phyloP scores from a whole-genome alignment of 805 yeast species.

The Wickerhamomyces hampshirensis region DNA sequence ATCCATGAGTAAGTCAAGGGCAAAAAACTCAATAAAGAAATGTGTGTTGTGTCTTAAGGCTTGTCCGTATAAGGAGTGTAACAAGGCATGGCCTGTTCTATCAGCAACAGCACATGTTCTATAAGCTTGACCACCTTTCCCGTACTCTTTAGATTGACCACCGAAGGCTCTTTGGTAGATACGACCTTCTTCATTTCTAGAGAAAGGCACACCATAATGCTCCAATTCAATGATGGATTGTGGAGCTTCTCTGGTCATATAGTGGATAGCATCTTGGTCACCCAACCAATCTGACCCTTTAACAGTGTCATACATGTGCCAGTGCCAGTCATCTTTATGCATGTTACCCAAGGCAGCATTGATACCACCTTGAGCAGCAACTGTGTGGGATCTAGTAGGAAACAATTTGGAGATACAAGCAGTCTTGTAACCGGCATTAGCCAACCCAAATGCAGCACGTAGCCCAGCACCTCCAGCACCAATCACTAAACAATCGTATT shows the following conservation, averaged over 20 bases:
- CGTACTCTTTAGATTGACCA: constrained; percentile 92
- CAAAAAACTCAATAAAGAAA: constrained; percentile 96
- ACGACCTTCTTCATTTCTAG: constrained; percentile 94
- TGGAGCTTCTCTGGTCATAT: constrained; percentile 98
- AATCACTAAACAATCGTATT: constrained; percentile 94
- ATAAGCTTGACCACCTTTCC: constrained; percentile 99
- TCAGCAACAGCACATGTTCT: constrained; percentile 99
- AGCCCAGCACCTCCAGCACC: constrained; percentile 99
- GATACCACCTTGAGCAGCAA: constrained; percentile 99
- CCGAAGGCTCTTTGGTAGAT: constrained; percentile 99
- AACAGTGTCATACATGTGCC: constrained; percentile 99
- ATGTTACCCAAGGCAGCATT: constrained; percentile 98
- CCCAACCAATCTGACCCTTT: constrained; percentile 99
- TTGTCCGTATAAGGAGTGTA: constrained; percentile 95
- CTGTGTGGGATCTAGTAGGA: constrained; percentile 98
- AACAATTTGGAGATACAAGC: constrained; percentile 96
- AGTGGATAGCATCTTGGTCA: constrained; percentile 98
- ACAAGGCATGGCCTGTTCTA: constrained; percentile 96
- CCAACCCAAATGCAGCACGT: constrained; percentile 97
- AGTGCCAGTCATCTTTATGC: constrained; percentile 98
- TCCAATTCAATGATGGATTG: constrained; percentile 92
- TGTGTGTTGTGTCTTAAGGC: constrained; percentile 95
- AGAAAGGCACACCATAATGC: constrained; percentile 97
- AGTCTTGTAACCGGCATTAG: constrained; percentile 94
- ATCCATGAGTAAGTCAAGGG: constrained; percentile 89